Evolutionary conservation across 179 eudicot genomes (phyloP), one percentile per base, ranked within the genome.

Genomic region (Vitellaria paradoxa): DNA sequence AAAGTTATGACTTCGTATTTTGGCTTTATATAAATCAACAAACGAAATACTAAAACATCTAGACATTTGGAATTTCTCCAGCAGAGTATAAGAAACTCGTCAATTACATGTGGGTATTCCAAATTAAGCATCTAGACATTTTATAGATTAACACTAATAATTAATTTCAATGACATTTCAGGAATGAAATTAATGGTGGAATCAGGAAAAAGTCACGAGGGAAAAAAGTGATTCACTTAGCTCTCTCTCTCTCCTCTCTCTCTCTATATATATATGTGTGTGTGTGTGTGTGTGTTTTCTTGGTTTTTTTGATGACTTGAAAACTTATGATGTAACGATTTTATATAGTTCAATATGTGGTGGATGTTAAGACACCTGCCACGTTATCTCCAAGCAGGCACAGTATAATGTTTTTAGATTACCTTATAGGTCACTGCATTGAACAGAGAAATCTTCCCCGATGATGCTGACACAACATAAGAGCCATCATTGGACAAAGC

Each of bases 401-500:
- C 10, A 26, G 61, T 30, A 72, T 55, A 55, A 12, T 55, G 12
- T 56, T 42, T 13, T 45, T 14, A 30, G 4, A 21, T 76, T 81
- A 91, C 97, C 95, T 92, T 91, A 64, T 88, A 92, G 12, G 86
- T 84, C 87, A 86, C 82, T 89, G 83, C 82, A 79, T 89, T 89
- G 83, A 91, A 92, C 72, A 92, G 70, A 76, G 88, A 86, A 76
- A 92, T 83, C 83, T 81, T 88, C 61, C 88, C 89, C 63, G 87
- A 91, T 5, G 97, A 91, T 65, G 92, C 89, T 14, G 95, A 92
- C 87, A 91, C 83, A 45, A 91, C 84, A 84, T 92, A 92, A 50
- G 88, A 91, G 84, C 89, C 95, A 84, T 92, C 91, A 75, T 91
- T 91, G 26, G 97, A 89, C 80, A 91, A 87, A 57, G 93, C 89